phyloP scores from a whole-genome alignment of 1,284 basidiomycete genomes.

The Irpex lacteus region DNA sequence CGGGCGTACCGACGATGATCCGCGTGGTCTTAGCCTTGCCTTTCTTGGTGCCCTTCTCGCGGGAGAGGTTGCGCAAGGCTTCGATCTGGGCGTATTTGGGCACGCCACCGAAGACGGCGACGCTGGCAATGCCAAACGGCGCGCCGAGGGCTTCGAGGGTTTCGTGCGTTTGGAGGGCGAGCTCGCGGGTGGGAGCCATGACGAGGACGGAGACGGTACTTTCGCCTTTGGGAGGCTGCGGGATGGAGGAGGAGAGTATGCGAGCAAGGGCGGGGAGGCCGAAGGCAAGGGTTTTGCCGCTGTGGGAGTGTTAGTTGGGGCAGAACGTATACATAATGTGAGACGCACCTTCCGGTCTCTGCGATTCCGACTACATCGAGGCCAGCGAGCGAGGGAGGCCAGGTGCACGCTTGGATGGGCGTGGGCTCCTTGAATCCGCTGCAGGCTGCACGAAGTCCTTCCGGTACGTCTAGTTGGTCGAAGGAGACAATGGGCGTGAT shows the following conservation, averaged over 20 bases:
- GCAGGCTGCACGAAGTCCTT: constrained; percentile 62
- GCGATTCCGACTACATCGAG: constrained; percentile 95
- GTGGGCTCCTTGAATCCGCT: constrained; percentile 84
- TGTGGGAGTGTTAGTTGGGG: constrained; percentile 26
- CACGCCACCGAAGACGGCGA: constrained; percentile 92
- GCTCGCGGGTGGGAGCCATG: constrained; percentile 90
- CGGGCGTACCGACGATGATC: constrained; percentile 93
- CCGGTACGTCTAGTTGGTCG: constrained; percentile 67
- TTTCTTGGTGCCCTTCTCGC: constrained; percentile 34
- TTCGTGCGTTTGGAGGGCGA: constrained; percentile 93
- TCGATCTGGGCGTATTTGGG: constrained; percentile 83
- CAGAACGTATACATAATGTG: not conserved
- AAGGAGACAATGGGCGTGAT: constrained; percentile 81
- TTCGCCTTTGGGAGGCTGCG: constrained; percentile 31
- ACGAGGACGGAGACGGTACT: constrained; percentile 75
- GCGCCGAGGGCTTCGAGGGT: constrained; percentile 79
- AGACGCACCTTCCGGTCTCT: constrained; percentile 83
- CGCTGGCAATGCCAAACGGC: constrained; percentile 73
- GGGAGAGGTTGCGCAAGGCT: constrained; percentile 49
- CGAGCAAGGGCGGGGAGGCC: constrained; percentile 85
- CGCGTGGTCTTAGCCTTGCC: constrained; percentile 44
- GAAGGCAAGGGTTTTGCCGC: constrained; percentile 96
- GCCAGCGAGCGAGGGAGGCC: constrained; percentile 85
- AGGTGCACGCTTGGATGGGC: constrained; percentile 94
- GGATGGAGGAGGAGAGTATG: constrained; percentile 44